Evolutionary conservation across 176 grass and related monocot species (phyloP), one percentile per base, ranked within the genome.

Genomic region (Rhynchospora pubera): DNA sequence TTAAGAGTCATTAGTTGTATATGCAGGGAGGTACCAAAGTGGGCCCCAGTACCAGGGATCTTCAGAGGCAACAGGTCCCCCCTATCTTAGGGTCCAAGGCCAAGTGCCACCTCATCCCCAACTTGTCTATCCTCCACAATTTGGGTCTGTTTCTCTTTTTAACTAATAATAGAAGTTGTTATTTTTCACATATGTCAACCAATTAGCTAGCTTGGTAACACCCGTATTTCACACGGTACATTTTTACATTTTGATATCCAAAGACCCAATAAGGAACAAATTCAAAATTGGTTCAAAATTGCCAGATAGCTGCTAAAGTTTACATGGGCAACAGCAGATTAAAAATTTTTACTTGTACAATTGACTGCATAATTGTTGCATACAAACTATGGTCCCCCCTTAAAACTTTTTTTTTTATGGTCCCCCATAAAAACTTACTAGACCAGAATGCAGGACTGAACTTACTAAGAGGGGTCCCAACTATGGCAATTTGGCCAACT

Each of bases 91-190:
- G 83, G 24, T 91, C 81, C 90, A 80, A 57, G 46, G 66, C 43
- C 92, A 90, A 52, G 69, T 91, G 80, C 80, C 82, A 57, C 82
- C 76, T n/a, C 66, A 85, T 58, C 79, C 83, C 5, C 78, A 66
- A 16, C 5, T 91, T 59, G 63, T 79, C 74, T 93, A 89, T 76
- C 83, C 68, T 57, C 77, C 83, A 0, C 90, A 84, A 67, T 79
- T 81, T 84, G 93, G 91, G 93, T 97, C 57, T 79, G 87, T 89
- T 53, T 46, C 18, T 82, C 21, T 63, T 63, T 81, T 65, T 6
- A 43, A 80, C 44, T 80, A 15, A 76, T 26, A 44, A 69, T 2
- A 69, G n/a, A 42, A 26, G 24, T 53, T 12, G 14, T 76, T 75
- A 43, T 16, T 67, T 16, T 51, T 52, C 22, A 23, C 44, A 13